phyloP scores from a whole-genome alignment of 1,139 yeast genomes.

The Taphrina communis region DNA sequence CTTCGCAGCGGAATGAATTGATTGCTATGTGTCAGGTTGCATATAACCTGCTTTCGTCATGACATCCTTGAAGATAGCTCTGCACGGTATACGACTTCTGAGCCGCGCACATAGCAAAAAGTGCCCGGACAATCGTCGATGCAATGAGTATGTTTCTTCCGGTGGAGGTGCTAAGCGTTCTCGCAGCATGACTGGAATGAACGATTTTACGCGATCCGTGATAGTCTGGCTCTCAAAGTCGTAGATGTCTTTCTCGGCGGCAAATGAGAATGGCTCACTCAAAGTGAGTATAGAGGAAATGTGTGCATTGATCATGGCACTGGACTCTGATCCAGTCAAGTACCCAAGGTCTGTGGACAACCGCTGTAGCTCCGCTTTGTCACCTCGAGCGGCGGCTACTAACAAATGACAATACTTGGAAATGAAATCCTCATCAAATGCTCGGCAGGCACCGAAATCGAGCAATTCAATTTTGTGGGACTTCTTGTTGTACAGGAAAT shows the following conservation, averaged over 20 bases:
- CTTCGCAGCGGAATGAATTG: not conserved
- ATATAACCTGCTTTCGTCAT: constrained; percentile 53
- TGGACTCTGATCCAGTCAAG: constrained; percentile 67
- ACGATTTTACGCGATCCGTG: constrained; percentile 86
- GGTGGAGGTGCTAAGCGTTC: constrained; percentile 97
- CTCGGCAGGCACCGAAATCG: constrained; percentile 95
- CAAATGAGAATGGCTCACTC: constrained; percentile 83
- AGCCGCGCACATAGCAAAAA: constrained; percentile 86
- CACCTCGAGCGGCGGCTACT: constrained; percentile 75
- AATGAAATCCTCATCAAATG: constrained; percentile 71
- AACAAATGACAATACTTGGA: constrained; percentile 71
- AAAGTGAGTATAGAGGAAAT: constrained; percentile 86
- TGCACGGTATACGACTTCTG: constrained; percentile 82
- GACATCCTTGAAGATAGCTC: constrained; percentile 73
- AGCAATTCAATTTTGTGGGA: constrained; percentile 72
- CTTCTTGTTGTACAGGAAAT: constrained; percentile 69
- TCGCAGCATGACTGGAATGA: constrained; percentile 83
- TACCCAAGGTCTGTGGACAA: constrained; percentile 81
- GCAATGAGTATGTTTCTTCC: constrained; percentile 93
- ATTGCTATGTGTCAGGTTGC: constrained; percentile 12
- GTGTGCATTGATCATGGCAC: constrained; percentile 88
- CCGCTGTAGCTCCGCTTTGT: constrained; percentile 67
- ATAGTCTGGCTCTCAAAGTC: constrained; percentile 85
- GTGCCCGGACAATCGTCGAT: constrained; percentile 93
- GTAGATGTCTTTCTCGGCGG: constrained; percentile 57